phyloP scores from a whole-genome alignment of 306 rosid species.

The Citrullus amarus region DNA sequence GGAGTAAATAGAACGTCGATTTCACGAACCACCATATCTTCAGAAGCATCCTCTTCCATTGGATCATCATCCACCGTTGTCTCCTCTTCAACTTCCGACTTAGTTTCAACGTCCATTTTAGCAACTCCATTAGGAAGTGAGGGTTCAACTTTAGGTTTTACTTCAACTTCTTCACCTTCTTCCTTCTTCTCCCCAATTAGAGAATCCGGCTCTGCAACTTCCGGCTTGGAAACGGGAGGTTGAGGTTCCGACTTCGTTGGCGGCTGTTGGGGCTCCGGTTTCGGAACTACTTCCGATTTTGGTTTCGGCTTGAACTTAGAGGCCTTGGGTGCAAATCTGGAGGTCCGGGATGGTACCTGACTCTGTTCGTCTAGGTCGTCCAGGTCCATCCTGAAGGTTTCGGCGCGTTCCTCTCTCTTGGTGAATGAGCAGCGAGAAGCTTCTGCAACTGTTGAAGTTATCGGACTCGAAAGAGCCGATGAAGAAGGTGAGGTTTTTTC shows the following conservation, averaged over 20 bases:
- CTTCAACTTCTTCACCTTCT: constrained; percentile 8
- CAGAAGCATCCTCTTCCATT: constrained; percentile 38
- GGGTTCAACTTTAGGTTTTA: constrained; percentile 15
- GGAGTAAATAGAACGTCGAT: constrained; percentile 67
- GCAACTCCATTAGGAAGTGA: constrained; percentile 18
- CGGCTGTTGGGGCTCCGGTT: constrained; percentile 13
- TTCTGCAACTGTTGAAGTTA: background rate
- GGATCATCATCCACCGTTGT: constrained; percentile 33
- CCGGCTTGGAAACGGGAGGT: constrained; percentile 13
- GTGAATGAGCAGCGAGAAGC: constrained; percentile 2
- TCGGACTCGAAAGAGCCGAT: background rate
- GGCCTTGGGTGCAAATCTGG: constrained; percentile 55
- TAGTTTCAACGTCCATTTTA: constrained; percentile 32
- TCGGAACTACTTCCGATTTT: background rate
- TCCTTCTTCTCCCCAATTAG: constrained; percentile 17
- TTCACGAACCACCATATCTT: constrained; percentile 67
- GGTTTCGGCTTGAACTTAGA: constrained; percentile 46
- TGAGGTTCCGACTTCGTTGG: constrained; percentile 16
- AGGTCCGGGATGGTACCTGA: constrained; percentile 35
- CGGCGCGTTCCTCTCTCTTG: background rate
- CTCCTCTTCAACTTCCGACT: constrained; percentile 20
- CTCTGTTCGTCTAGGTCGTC: constrained; percentile 50
- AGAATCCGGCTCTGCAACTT: constrained; percentile 7
- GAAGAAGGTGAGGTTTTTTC: background rate
- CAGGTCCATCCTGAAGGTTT: constrained; percentile 45